These are phyloP conservation scores for Hygrophila difformis DNA, from an alignment of 257 asterid genomes.

Conservation along the genomic window DNA sequence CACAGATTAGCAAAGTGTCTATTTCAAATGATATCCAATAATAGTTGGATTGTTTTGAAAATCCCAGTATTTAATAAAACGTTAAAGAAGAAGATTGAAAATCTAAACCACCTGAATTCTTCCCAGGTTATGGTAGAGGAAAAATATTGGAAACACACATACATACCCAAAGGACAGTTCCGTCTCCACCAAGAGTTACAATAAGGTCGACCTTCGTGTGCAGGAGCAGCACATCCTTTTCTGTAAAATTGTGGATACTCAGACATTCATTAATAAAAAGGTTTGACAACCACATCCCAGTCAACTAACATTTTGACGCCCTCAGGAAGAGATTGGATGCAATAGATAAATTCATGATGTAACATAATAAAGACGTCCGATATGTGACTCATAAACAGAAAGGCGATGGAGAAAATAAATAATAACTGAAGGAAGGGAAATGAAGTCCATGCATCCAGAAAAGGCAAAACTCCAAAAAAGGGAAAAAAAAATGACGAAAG, in stretches of 20 bases:
- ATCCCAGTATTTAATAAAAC: neutral
- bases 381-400: neutral
- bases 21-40: too few relatives aligned
- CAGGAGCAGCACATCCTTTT: constrained; percentile 56
- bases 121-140: too few relatives aligned
- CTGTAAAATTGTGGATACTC: constrained; percentile 23
- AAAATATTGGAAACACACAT: neutral
- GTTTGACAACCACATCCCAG: neutral
- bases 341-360: neutral
- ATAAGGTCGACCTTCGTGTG: constrained; percentile 87
- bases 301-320: too few relatives aligned
- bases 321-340: too few relatives aligned
- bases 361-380: neutral
- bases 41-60: too few relatives aligned
- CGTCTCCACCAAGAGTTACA: constrained; percentile 96
- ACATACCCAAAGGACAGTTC: constrained; percentile 98
- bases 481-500: neutral
- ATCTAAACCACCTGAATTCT: too few relatives aligned
- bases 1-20: too few relatives aligned
- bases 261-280: too few relatives aligned
- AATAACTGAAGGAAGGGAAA: neutral
- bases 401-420: neutral
- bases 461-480: neutral
- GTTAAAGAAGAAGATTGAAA: neutral
- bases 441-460: too few relatives aligned